A percentile compares a stretch with the other conserved stretches of the same genome.
phyloP scores from a whole-genome alignment of 371 early-diverging fungal genomes.

The Apophysomyces sp. region DNA sequence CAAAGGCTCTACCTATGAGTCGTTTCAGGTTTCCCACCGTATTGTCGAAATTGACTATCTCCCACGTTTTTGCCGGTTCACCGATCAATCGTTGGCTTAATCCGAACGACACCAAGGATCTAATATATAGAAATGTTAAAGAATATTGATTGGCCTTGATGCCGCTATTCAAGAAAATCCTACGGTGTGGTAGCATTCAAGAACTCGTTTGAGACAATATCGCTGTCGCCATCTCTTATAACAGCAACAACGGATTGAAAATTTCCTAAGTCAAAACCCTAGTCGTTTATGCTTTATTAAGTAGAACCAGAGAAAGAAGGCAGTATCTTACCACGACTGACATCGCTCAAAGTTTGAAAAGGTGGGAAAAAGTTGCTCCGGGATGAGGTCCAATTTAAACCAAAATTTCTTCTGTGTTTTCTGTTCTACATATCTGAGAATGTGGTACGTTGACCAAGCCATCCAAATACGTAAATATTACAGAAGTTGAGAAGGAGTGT shows the following conservation, averaged over 20 bases:
- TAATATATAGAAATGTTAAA: no score
- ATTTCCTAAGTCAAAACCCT: conserved; percentile 95
- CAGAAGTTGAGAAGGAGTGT: no score
- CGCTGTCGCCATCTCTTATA: conserved; percentile 94
- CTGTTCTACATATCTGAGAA: no score
- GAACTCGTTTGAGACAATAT: conserved; percentile 93
- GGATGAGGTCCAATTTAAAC: no score
- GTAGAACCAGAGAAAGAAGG: no score
- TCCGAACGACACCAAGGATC: conserved; percentile 88
- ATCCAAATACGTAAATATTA: no score
- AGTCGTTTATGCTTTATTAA: not conserved
- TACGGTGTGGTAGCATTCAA: conserved; percentile 94
- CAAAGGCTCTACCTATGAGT: conserved; percentile 86
- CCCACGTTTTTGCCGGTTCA: conserved; percentile 91
- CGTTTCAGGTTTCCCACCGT: conserved; percentile 93
- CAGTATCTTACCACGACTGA: no score
- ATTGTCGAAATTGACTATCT: conserved; percentile 91
- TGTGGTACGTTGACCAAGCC: no score
- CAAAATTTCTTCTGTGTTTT: no score
- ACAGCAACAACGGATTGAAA: conserved; percentile 92
- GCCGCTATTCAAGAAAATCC: conserved; percentile 12
- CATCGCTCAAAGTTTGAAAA: no score
- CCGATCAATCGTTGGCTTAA: conserved; percentile 91
- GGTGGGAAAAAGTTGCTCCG: no score
- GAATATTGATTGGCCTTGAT: not conserved